A percentile compares a stretch with the other conserved stretches of the same genome.
Evolutionary conservation across 2,329 filamentous ascomycete species (phyloP).

Genomic region (Colletotrichum sublineola): DNA sequence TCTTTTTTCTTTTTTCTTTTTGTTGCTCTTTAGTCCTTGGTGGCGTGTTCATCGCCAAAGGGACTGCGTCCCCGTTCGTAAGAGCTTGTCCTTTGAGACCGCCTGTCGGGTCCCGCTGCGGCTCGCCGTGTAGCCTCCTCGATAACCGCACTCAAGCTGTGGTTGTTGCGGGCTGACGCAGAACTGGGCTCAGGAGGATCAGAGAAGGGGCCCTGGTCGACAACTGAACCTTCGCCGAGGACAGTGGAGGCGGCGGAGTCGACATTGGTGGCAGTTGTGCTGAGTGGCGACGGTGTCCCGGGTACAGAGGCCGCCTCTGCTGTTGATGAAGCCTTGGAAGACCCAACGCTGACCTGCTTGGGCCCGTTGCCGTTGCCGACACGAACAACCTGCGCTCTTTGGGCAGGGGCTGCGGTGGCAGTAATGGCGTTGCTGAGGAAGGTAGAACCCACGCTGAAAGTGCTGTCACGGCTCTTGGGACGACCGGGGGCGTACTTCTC

Average conservation of each 20-base stretch:
- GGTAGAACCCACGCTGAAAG: constrained; percentile 77
- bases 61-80: constrained; percentile 59
- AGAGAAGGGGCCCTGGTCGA: constrained; percentile 71
- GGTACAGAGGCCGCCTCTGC: constrained; percentile 33
- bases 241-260: constrained; percentile 63
- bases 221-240: constrained; percentile 60
- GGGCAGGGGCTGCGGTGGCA: constrained; percentile 67
- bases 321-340: constrained; percentile 49
- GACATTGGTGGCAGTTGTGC: constrained; percentile 46
- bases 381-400: constrained; percentile 70
- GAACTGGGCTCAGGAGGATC: constrained; percentile 60
- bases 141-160: constrained; percentile 67
- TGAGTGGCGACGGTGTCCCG: constrained; percentile 36
- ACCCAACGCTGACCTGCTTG: constrained; percentile 60
- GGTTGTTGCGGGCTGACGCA: constrained; percentile 54
- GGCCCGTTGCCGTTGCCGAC: constrained; percentile 61
- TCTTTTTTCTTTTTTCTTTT: neutral
- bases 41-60: constrained; percentile 71
- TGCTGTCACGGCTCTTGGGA: constrained; percentile 68
- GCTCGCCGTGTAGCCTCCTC: constrained; percentile 63
- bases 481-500: constrained; percentile 65
- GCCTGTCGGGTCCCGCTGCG: constrained; percentile 50
- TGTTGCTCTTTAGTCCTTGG: constrained; percentile 57
- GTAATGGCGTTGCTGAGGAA: constrained; percentile 75
- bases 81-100: constrained; percentile 45